Percentiles rank a stretch among this genome's conserved stretches.
phyloP scores from a whole-genome alignment of 495 filamentous ascomycete genomes.

The Hypoxylon lienhwacheense region DNA sequence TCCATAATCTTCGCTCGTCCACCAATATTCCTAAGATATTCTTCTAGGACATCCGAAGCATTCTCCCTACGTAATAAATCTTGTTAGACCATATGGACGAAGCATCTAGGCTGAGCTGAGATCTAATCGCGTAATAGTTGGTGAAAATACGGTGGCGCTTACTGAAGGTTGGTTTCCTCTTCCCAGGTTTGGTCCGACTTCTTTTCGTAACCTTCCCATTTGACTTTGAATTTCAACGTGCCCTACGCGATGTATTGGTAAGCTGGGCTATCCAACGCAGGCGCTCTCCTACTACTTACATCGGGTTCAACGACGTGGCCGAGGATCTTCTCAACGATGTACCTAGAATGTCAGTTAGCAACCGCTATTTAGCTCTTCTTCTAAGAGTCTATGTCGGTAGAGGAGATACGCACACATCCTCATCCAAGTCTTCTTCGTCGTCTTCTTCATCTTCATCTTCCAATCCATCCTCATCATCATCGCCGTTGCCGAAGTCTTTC shows the following conservation, averaged over 20 bases:
- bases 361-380: neutral
- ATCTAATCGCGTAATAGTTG: neutral
- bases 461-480: constrained; percentile 38
- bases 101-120: neutral
- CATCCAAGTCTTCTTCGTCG: constrained; percentile 43
- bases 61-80: constrained; percentile 42
- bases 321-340: constrained; percentile 60
- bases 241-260: constrained; percentile 36
- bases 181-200: constrained; percentile 63
- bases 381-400: neutral
- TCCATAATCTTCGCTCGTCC: constrained; percentile 57
- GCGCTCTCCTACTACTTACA: constrained; percentile 37
- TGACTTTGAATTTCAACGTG: constrained; percentile 54
- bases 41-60: constrained; percentile 47
- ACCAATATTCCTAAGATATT: constrained; percentile 51
- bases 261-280: constrained; percentile 3
- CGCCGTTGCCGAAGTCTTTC: too few relatives aligned
- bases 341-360: constrained; percentile 41
- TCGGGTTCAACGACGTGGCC: constrained; percentile 54
- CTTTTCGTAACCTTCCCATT: constrained; percentile 65
- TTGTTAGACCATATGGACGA: constrained; percentile 8
- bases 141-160: constrained; percentile 14
- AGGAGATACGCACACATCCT: constrained; percentile 45
- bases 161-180: constrained; percentile 60
- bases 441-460: constrained; percentile 40